phyloP scores from a whole-genome alignment of 129 eudicot genomes.

The Artemisia tridentata region DNA sequence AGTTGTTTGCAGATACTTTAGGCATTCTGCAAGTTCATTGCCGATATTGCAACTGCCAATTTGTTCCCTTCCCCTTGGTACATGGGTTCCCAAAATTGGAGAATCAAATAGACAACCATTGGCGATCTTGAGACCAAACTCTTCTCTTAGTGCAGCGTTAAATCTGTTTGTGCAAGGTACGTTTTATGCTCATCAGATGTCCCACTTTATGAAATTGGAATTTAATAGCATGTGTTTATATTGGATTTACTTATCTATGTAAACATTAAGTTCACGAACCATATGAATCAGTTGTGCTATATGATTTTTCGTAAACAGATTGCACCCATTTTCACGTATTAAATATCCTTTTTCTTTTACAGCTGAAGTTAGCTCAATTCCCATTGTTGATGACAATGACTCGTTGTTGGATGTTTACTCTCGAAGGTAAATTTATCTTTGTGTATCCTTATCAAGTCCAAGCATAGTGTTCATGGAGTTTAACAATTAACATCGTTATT shows the following conservation, averaged over 20 bases:
- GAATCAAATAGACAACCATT: constrained; percentile 67
- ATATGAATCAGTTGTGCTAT: too few relatives aligned
- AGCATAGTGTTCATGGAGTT: constrained; percentile 3
- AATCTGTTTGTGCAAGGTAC: constrained; percentile 86
- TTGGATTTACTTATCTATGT: too few relatives aligned
- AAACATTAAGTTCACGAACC: too few relatives aligned
- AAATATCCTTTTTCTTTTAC: constrained; percentile 21
- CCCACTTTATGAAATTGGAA: too few relatives aligned
- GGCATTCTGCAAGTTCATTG: constrained; percentile 65
- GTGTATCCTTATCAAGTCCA: neutral
- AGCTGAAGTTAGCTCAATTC: constrained; percentile 90
- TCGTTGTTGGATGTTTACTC: constrained; percentile 81
- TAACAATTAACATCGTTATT: constrained; percentile 6
- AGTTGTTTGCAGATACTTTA: constrained; percentile 88
- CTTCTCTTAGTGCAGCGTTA: constrained; percentile 79
- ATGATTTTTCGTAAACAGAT: too few relatives aligned
- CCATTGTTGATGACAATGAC: constrained; percentile 85
- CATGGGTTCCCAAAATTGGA: constrained; percentile 93
- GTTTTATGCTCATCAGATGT: constrained; percentile 1
- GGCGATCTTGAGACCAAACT: constrained; percentile 73
- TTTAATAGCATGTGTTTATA: too few relatives aligned
- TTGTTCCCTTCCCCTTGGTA: constrained; percentile 70
- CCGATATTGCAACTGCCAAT: constrained; percentile 81
- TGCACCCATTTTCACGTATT: too few relatives aligned
- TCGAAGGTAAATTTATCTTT: constrained; percentile 57